Evolutionary conservation across 345 rosid species (phyloP).

Genomic region (Bruguiera parviflora): DNA sequence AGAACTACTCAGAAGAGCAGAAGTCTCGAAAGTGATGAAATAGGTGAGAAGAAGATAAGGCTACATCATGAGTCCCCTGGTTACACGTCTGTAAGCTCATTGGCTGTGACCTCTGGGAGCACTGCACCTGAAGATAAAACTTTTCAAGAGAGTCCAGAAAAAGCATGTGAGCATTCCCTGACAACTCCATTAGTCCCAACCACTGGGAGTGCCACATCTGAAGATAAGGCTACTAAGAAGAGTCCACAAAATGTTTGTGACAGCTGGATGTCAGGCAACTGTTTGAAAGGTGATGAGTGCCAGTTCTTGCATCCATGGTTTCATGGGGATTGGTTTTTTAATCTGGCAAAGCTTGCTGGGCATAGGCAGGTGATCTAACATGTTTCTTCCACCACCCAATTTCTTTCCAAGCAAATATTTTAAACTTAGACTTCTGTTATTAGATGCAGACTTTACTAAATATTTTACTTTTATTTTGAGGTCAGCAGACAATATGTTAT

Average conservation of each 20-base stretch:
- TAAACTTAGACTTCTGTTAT: no score
- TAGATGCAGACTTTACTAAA: background rate
- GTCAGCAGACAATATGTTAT: no score
- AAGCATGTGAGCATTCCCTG: slow-evolving; percentile 14
- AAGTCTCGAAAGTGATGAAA: no score
- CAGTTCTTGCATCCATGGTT: slow-evolving; percentile 31
- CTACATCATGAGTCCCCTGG: background rate
- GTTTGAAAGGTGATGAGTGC: slow-evolving; percentile 32
- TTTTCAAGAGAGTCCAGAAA: background rate
- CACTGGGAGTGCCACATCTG: no score
- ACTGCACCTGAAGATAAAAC: slow-evolving; percentile 5
- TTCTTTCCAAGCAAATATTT: background rate
- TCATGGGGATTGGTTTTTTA: slow-evolving; percentile 25
- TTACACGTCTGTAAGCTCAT: background rate
- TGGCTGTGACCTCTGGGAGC: background rate
- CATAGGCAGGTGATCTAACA: slow-evolving; percentile 30
- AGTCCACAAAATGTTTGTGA: no score
- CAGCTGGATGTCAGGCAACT: slow-evolving; percentile 27
- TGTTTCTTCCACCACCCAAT: background rate
- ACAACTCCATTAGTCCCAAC: no score
- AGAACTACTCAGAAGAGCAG: no score
- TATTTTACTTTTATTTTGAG: background rate
- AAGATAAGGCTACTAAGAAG: no score
- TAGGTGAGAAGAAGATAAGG: no score
- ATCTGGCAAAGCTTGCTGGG: slow-evolving; percentile 35